Base-by-base conservation (phyloP, 805 yeast genomes). In the Suhomyces faveliae region DNA sequence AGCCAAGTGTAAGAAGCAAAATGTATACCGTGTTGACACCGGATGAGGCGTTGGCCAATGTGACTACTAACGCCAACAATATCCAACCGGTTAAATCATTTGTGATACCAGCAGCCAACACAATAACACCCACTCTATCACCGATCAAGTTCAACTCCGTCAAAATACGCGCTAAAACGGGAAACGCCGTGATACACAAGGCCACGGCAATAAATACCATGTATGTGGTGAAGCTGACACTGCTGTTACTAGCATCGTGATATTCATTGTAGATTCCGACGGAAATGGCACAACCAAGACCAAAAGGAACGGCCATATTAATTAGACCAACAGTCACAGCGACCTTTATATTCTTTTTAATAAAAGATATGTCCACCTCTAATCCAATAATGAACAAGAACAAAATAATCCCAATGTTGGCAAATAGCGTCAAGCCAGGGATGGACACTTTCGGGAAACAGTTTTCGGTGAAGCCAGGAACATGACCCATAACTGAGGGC, bases 11-110 rank as follows among this genome's bases (percentile, higher is more conserved):
- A 38, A 85, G 77, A 9, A 86, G 66, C 41, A 87, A 68, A 46
- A 87, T 85, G 63, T 85, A 87, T 3, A 85, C 79, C 0, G 90
- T 84, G 48, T 77, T 80, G 38, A 85, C 79, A 0, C 90, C 87
- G 41, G 80, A 77, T 6, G 82, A 76, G 1, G 94, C 74, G 63
- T 85, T 87, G 2, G 92, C 91, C 52, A 87, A 73, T 15, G 91
- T 86, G 41, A 87, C 85, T 48, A 84, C 79, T 49, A 87, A 69
- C 0, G 95, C 95, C 51, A 87, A 73, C 47, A 87, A 68, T 48
- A 87, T 79, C 96, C 96, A 87, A 4, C 95, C 96, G 13, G 85
- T 61, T 56, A 87, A 77, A 60, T 87, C 96, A 60, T 87, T 87
- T 37, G 83, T 77, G 48, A 87, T 85, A 44, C 95, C 96, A 3